phyloP scores from a whole-genome alignment of 352 stramenopile genomes.

The Saprolegnia diclina region DNA sequence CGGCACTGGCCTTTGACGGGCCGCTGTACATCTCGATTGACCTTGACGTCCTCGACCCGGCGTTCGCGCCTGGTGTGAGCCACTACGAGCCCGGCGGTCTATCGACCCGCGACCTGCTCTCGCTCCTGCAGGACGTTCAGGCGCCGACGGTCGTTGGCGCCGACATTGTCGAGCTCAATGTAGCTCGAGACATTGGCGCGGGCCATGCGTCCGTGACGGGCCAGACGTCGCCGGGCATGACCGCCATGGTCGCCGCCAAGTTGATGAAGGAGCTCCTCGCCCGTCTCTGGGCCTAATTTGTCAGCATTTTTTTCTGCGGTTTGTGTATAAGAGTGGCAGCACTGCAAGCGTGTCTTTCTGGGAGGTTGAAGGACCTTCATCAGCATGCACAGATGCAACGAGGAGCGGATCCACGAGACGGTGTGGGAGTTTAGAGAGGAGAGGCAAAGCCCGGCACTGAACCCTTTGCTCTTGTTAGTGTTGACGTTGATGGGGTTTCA shows the following conservation, averaged over 20 bases:
- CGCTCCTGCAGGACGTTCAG: conserved; percentile 20
- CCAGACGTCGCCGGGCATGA: conserved; percentile 20
- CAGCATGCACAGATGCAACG: too few relatives aligned
- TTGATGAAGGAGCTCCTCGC: conserved; percentile 23
- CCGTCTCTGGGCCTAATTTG: conserved; percentile 1
- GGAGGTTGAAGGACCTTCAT: too few relatives aligned
- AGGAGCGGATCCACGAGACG: too few relatives aligned
- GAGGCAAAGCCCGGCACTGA: too few relatives aligned
- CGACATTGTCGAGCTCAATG: conserved; percentile 30
- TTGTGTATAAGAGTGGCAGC: too few relatives aligned
- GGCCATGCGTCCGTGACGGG: background rate
- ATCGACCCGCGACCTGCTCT: conserved; percentile 14
- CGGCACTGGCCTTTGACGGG: conserved; percentile 10
- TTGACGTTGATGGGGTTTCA: too few relatives aligned
- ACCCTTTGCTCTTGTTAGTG: too few relatives aligned
- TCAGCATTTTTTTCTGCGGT: too few relatives aligned
- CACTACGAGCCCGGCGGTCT: conserved; percentile 28
- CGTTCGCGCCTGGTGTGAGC: conserved; percentile 26
- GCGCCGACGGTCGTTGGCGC: conserved; percentile 19
- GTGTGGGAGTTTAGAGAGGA: too few relatives aligned
- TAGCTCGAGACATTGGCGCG: conserved; percentile 1
- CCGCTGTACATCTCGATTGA: conserved; percentile 30
- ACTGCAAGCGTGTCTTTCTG: too few relatives aligned
- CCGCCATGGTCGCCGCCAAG: conserved; percentile 28
- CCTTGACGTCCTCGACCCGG: conserved; percentile 27